Evolutionary conservation across 306 rosid species (phyloP), one percentile per base, ranked within the genome.

Genomic region (Vigna reflexopilosa): DNA sequence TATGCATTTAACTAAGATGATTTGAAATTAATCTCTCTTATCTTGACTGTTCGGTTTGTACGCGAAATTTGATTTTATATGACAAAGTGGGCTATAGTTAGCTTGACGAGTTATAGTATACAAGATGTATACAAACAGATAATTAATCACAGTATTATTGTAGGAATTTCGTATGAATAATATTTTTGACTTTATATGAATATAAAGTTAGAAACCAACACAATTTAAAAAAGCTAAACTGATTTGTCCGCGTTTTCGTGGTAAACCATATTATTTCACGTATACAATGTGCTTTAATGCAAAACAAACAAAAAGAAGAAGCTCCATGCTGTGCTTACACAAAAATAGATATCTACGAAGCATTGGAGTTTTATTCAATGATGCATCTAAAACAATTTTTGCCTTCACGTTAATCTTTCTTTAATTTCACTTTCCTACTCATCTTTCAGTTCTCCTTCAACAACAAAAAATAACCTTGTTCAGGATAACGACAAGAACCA

Each of bases 131-230:
- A 26, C 28, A 26, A 26, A 26, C 3, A 30, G 5, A 78, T 9
- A 26, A 61, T 34, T 34, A 68, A 78, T 4, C 68, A 4, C 13
- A 30, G 26, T 30, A 44, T 30, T 30, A 44, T 30, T 7, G 17
- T 68, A 20, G 7, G n/a, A 54, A n/a, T 45, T 71, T 20, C 45
- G 71, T 78, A 34, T 57, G 72, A 59, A 78, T 38, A 70, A 70
- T 48, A 40, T 11, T 40, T 11, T 38, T 55, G 0, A 77, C 81
- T 57, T 32, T 9, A 44, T 47, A 58, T 30, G 30, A 67, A 67
- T 45, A 57, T 26, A 19, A 50, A 78, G 62, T 55, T 69, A 59
- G 19, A 59, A 59, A 4, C 5, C 48, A 61, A 11, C 56, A 32
- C 13, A 57, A 64, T 34, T 19, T 62, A 38, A 62, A 38, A 70